Conservation (phyloP, 2,329 filamentous ascomycete species). For the Fusarium zealandicum region DNA sequence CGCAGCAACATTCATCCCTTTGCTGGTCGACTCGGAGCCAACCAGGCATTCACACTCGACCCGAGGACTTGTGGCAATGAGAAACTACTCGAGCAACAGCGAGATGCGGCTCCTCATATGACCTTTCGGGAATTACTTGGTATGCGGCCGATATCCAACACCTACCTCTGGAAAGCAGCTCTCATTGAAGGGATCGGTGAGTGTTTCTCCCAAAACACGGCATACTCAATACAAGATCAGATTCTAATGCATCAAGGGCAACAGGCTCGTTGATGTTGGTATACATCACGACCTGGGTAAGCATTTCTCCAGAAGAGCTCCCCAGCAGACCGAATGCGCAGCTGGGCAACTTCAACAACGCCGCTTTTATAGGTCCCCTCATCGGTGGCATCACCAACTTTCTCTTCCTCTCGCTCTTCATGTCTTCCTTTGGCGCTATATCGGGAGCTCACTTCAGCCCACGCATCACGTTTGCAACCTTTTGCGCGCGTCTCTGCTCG, state of each 20-base stretch:
- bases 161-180: conserved; percentile 51
- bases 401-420: conserved; percentile 55
- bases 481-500: conserved; percentile 57
- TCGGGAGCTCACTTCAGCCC: conserved; percentile 63
- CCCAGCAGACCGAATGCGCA: conserved; percentile 22
- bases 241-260: rapidly evolving
- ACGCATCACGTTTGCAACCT: conserved; percentile 60
- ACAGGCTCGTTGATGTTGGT: conserved; percentile 34
- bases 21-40: conserved; percentile 33
- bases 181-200: conserved; percentile 48
- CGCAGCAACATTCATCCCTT: conserved; percentile 23
- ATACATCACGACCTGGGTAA: conserved; percentile 33
- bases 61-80: conserved; percentile 2
- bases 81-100: conserved; percentile 41
- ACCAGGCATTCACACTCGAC: conserved; percentile 23
- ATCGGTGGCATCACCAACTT: conserved; percentile 43
- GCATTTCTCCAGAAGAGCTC: conserved; percentile 13
- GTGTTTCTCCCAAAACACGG: rapidly evolving
- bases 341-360: conserved; percentile 36
- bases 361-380: conserved; percentile 41
- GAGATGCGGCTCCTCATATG: conserved; percentile 53
- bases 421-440: conserved; percentile 56
- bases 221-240: background rate
- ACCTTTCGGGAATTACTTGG: conserved; percentile 46
- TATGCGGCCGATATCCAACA: conserved; percentile 44